Conservation (phyloP, 164 flowering plant species). For the Umbilicus rupestris region DNA sequence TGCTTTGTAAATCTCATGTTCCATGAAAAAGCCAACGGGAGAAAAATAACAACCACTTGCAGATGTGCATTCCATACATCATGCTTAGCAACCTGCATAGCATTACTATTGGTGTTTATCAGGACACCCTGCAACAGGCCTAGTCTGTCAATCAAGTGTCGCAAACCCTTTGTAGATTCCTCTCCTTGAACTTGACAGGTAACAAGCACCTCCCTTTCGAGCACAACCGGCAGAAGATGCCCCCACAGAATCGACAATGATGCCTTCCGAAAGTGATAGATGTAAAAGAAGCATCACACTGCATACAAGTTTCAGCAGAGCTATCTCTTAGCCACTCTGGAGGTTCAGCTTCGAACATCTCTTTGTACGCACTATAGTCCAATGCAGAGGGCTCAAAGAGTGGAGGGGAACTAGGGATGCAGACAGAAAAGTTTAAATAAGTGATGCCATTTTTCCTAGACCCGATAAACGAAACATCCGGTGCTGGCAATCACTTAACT, state of each 20-base stretch:
- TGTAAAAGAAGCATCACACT: conserved; percentile 9
- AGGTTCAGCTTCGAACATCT: conserved; percentile 11
- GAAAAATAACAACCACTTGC: conserved; percentile 6
- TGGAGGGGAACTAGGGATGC: conserved; percentile 8
- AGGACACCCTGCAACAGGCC: not conserved
- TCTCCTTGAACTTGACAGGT: conserved; percentile 59
- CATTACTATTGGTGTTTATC: not conserved
- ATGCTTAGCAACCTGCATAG: conserved; percentile 7
- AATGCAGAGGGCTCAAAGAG: not conserved
- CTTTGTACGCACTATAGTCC: conserved; percentile 2
- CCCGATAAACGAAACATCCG: conserved; percentile 64
- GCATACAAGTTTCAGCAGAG: conserved; percentile 6
- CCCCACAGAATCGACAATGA: conserved; percentile 78
- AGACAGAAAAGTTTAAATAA: conserved; percentile 1
- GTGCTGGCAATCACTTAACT: conserved; percentile 20
- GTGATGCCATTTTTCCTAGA: conserved; percentile 40
- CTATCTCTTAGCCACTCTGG: conserved; percentile 13
- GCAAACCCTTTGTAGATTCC: conserved; percentile 74
- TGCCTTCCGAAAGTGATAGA: conserved; percentile 10
- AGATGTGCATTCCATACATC: conserved; percentile 12
- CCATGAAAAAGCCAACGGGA: conserved; percentile 10
- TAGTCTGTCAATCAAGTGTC: conserved; percentile 18
- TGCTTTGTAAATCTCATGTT: conserved; percentile 8
- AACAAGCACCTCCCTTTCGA: conserved; percentile 79
- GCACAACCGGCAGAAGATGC: conserved; percentile 78